phyloP scores from a whole-genome alignment of 192 early-diverging fungal species.

The Entrophospora sp. region DNA sequence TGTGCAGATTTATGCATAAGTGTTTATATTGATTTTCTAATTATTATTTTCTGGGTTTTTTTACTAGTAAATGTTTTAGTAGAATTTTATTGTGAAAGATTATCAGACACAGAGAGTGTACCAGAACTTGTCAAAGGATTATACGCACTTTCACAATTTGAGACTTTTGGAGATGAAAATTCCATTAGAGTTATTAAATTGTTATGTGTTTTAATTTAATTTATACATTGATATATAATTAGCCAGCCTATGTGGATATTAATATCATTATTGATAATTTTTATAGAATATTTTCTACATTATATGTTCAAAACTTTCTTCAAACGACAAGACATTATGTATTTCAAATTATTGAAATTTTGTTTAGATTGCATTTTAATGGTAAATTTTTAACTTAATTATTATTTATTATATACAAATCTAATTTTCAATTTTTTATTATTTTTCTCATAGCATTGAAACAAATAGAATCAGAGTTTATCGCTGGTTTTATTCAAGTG shows the following conservation, averaged over 20 bases:
- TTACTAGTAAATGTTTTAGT: constrained; percentile 49
- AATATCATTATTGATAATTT: too few species aligned
- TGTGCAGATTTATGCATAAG: neutral
- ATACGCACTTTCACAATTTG: constrained; percentile 48
- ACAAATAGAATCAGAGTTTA: constrained; percentile 59
- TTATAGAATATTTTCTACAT: constrained; percentile 66
- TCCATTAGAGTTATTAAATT: constrained; percentile 42
- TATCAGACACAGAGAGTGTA: constrained; percentile 66
- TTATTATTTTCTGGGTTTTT: neutral
- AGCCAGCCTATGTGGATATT: too few species aligned
- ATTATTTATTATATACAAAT: neutral
- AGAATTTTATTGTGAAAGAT: constrained; percentile 65
- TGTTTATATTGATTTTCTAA: neutral
- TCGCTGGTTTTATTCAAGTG: constrained; percentile 73
- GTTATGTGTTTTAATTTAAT: constrained; percentile 18
- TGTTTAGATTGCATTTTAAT: constrained; percentile 49
- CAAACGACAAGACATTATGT: constrained; percentile 70
- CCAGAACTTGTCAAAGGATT: constrained; percentile 55
- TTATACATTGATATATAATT: neutral
- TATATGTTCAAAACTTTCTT: constrained; percentile 88
- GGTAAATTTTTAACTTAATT: constrained; percentile 30
- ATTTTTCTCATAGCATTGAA: constrained; percentile 42
- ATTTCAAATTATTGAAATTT: constrained; percentile 62
- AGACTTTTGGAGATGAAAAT: constrained; percentile 48
- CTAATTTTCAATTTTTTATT: neutral